phyloP scores from a whole-genome alignment of 495 filamentous ascomycete species.

The Parmelia sp. region DNA sequence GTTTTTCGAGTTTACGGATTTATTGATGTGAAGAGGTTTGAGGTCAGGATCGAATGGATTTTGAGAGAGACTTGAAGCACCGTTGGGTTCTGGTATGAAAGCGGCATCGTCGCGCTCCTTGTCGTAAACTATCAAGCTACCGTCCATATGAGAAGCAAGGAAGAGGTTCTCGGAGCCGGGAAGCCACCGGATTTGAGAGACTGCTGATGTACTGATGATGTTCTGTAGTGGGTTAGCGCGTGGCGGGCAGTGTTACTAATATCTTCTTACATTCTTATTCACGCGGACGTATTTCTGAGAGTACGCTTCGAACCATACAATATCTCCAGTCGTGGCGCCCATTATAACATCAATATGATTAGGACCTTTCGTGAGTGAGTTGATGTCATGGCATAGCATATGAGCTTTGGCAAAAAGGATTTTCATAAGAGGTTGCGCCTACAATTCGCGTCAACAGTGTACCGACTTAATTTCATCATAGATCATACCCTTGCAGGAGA shows the following conservation, averaged over 20 bases:
- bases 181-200: slow-evolving; percentile 86
- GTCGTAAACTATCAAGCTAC: slow-evolving; percentile 90
- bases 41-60: slow-evolving; percentile 34
- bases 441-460: slow-evolving; percentile 24
- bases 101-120: slow-evolving; percentile 94
- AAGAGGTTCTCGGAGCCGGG: slow-evolving; percentile 93
- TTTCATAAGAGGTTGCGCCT: slow-evolving; percentile 85
- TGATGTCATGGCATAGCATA: slow-evolving; percentile 90
- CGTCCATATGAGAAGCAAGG: slow-evolving; percentile 87
- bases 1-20: slow-evolving; percentile 85
- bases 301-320: slow-evolving; percentile 98
- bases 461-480: not conserved
- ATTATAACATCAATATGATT: slow-evolving; percentile 85
- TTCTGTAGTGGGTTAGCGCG: slow-evolving; percentile 43
- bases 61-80: slow-evolving; percentile 19
- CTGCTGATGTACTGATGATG: slow-evolving; percentile 74
- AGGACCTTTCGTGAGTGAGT: slow-evolving; percentile 67
- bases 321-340: slow-evolving; percentile 92
- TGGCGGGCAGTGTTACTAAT: not conserved
- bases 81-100: slow-evolving; percentile 52
- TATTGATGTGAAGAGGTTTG: slow-evolving; percentile 53
- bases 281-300: slow-evolving; percentile 91
- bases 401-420: slow-evolving; percentile 95
- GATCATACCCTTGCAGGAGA: slow-evolving; percentile 46
- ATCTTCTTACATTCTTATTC: slow-evolving; percentile 74